These are phyloP conservation scores for Micractinium sp. DNA, from an alignment of 139 green algal genomes.

Conservation along the genomic window DNA sequence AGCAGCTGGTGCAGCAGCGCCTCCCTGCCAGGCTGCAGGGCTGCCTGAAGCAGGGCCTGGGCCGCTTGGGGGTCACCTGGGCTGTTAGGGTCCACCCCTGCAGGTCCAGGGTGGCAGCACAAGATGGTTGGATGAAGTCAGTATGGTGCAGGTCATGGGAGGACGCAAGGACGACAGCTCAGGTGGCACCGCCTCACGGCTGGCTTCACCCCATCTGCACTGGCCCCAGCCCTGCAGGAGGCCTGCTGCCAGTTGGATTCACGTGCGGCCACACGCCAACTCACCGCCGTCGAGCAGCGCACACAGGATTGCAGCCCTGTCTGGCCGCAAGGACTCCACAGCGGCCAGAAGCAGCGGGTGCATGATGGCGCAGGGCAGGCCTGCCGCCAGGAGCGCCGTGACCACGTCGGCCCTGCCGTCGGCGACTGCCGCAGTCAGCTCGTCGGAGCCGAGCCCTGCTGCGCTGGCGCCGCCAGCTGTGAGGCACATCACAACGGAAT, in stretches of 20 bases:
- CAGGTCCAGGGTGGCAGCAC: not conserved
- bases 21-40: not conserved
- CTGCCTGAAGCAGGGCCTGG: not conserved
- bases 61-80: not conserved
- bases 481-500: not conserved
- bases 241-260: not conserved
- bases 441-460: not conserved
- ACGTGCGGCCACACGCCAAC: not conserved
- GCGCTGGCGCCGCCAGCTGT: not conserved
- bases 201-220: too few relatives aligned
- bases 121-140: too few relatives aligned
- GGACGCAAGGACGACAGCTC: too few relatives aligned
- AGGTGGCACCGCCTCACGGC: too few relatives aligned
- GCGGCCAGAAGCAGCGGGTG: not conserved
- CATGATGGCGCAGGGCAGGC: not conserved
- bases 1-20: slow-evolving; percentile 1
- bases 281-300: not conserved
- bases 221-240: too few relatives aligned
- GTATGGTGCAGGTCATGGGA: too few relatives aligned
- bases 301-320: not conserved
- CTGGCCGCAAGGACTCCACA: not conserved
- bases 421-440: not conserved
- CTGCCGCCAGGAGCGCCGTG: not conserved
- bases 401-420: not conserved
- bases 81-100: slow-evolving; percentile 6